Conservation (phyloP, 495 filamentous ascomycete species). For the Penicillium turbatum region DNA sequence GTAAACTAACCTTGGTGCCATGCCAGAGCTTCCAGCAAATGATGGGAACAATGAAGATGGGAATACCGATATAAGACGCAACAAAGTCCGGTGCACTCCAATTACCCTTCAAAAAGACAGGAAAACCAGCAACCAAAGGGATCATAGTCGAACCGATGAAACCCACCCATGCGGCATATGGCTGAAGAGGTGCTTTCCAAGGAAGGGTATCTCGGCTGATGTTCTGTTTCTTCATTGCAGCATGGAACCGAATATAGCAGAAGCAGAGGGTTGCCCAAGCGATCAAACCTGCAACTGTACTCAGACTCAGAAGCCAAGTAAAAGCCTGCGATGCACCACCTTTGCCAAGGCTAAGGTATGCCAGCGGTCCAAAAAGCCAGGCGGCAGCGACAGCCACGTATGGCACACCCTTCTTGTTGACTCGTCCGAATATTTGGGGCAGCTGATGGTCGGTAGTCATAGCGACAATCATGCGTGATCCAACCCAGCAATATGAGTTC, state of each 20-base stretch:
- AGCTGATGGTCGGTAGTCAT: slow-evolving; percentile 36
- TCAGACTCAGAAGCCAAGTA: slow-evolving; percentile 58
- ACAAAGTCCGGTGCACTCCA: slow-evolving; percentile 49
- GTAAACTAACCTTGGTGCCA: slow-evolving; percentile 37
- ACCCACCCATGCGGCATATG: slow-evolving; percentile 57
- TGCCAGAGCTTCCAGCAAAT: slow-evolving; percentile 56
- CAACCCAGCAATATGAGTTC: slow-evolving; percentile 50
- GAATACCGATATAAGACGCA: slow-evolving; percentile 52
- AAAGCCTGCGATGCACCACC: slow-evolving; percentile 46
- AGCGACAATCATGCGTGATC: slow-evolving; percentile 36
- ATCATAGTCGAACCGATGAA: slow-evolving; percentile 53
- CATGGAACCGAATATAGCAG: slow-evolving; percentile 60
- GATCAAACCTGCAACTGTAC: slow-evolving; percentile 55
- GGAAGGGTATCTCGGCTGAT: slow-evolving; percentile 52
- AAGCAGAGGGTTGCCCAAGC: slow-evolving; percentile 57
- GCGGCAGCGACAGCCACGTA: slow-evolving; percentile 32
- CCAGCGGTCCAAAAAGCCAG: slow-evolving; percentile 31
- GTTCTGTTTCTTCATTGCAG: slow-evolving; percentile 55
- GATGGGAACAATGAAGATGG: slow-evolving; percentile 55
- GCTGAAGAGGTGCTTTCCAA: slow-evolving; percentile 57
- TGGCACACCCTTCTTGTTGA: slow-evolving; percentile 32
- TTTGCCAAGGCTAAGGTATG: slow-evolving; percentile 39
- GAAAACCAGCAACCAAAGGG: slow-evolving; percentile 39
- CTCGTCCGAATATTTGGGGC: slow-evolving; percentile 33
- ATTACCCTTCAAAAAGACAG: slow-evolving; percentile 35